Base-by-base conservation (phyloP, 352 stramenopile species). In the Phytophthora pseudosyringae region DNA sequence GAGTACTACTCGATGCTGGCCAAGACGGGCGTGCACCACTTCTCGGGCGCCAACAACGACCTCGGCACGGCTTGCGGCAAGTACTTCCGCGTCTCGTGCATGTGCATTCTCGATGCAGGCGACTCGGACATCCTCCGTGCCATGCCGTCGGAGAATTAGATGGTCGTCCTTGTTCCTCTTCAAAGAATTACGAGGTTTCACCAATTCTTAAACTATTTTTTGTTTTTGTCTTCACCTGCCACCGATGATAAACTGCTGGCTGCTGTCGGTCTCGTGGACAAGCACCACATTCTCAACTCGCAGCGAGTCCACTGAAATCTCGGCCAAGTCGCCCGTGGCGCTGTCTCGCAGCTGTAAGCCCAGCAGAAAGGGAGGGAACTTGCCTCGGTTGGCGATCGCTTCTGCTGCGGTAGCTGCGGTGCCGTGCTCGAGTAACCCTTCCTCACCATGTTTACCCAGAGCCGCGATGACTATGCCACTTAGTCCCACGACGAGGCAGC, bases 1-100 rank as follows among this genome's bases (percentile, higher is more conserved):
- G 98, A 99, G 86, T 99, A 99, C 93, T 98, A 99, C 86, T 98
- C 97, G 66, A 99, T 99, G 97, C 91, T 99, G 59, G 96, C 95
- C 75, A 99, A 99, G 93, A 98, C 88, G 52, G 86, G 86, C 43
- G 97, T 99, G 62, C 97, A 99, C 88, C 98, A 99, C 88, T 99
- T 99, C 80, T 80, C 89, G 51, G 98, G 98, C 60, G 97, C 92
- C 76, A 99, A 99, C 93, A 98, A 96, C 60, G 97, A 99, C 77
- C 93, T 99, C 52, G 98, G 98, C 70, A 99, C 97, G 73, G 98
- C 98, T 51, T 99, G 97, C 73, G 98, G 98, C 76, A 99, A 99
- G 80, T 98, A 99, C 83, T 99, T 99, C 93, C 94, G 97, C 68
- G 97, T 98, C 57, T 99, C 95, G 41, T 93, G 98, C 55, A 87